Base-by-base conservation (phyloP, 352 stramenopile genomes). In the Aphanomyces astaci region DNA sequence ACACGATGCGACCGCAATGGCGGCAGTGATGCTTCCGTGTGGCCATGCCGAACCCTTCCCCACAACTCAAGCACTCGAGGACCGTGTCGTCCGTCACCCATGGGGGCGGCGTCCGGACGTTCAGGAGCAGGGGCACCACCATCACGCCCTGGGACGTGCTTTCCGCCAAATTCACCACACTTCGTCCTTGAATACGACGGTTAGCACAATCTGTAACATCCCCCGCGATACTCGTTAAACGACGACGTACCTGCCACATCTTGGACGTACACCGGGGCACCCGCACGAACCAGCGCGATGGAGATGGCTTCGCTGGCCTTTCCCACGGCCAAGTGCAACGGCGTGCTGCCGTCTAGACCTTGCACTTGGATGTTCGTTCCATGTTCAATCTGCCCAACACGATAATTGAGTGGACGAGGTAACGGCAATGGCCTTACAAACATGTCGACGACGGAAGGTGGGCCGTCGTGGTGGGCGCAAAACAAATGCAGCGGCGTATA, bases 401-500 rank as follows among this genome's bases (percentile, higher is more conserved):
- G n/a, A 66, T 24, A 32, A 13, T n/a, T n/a, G n/a, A n/a, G n/a
- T n/a, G n/a, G n/a, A n/a, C n/a, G n/a, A n/a, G n/a, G n/a, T n/a
- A n/a, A n/a, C n/a, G n/a, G n/a, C n/a, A 52, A 9, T 30, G 1
- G 27, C 87, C 84, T 75, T 87, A 93, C 86, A 76, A 94, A 92
- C 64, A 87, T 73, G 70, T 88, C 81, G 57, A 93, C 75, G 64
- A 92, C 75, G 1, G 80, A 86, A 2, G 76, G 75, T 0, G 86
- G 86, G 1, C 82, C 86, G 28, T 66, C 82, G 43, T 94, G 84
- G 45, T 94, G 86, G 0, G 86, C 82, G 62, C 86, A 94, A 49
- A 94, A 93, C n/a, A 92, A 73, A 65, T 94, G 86, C 48, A 94
- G 64, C 24, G 86, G 75, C 0, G 84, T 92, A 79, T 94, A 94